Evolutionary conservation across 257 asterid species (phyloP).

Genomic region (Fraxinus cuspidata): DNA sequence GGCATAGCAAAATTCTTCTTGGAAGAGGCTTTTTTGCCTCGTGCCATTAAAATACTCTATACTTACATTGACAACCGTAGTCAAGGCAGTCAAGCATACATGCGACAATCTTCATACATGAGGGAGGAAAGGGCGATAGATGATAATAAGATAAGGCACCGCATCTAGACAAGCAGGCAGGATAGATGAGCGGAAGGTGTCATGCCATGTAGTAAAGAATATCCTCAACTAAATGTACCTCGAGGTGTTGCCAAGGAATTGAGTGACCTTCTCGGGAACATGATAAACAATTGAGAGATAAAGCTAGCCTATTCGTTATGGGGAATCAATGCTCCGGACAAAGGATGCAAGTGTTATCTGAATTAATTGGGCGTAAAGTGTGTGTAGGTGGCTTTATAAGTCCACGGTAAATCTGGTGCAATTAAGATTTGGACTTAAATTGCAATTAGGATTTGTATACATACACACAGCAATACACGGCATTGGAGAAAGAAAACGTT

Average conservation of each 20-base stretch:
- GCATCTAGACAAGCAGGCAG: background rate
- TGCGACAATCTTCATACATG: constrained; percentile 24
- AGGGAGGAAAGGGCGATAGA: constrained; percentile 17
- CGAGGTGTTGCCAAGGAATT: constrained; percentile 12
- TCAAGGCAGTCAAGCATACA: constrained; percentile 30
- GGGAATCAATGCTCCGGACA: constrained; percentile 25
- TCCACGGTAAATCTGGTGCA: too few species aligned
- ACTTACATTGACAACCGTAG: background rate
- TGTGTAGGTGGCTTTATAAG: too few species aligned
- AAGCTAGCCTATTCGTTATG: constrained; percentile 23
- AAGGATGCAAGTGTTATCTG: too few species aligned
- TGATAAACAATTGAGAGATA: constrained; percentile 25
- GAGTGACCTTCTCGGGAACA: constrained; percentile 25
- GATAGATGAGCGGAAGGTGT: constrained; percentile 7
- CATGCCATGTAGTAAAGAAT: constrained; percentile 15
- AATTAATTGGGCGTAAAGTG: too few species aligned
- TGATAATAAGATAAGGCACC: constrained; percentile 24
- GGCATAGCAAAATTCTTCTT: background rate
- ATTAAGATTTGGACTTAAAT: too few species aligned
- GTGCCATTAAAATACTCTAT: background rate
- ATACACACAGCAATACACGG: too few species aligned
- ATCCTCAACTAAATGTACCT: constrained; percentile 12
- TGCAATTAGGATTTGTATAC: too few species aligned
- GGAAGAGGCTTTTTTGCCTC: background rate
- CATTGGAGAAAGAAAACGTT: too few species aligned